Conservation (phyloP, 139 green algal species). For the Chlorella sp. region DNA sequence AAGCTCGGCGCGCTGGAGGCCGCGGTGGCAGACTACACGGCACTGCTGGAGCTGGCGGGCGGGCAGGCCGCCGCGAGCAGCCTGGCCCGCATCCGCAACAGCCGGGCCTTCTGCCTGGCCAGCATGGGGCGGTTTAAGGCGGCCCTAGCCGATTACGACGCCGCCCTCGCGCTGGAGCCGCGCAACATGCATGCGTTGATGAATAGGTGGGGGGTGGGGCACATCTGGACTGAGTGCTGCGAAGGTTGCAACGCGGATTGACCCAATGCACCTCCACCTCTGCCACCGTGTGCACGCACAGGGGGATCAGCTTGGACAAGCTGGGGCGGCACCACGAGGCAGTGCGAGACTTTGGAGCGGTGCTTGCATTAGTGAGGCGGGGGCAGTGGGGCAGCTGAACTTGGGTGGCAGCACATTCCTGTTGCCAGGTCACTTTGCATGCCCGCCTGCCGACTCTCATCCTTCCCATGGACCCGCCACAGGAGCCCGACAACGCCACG, state of each 20-base stretch:
- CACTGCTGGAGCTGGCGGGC: constrained; percentile 46
- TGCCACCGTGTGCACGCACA: constrained; percentile 17
- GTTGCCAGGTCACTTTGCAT: no score
- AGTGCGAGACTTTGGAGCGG: constrained; percentile 65
- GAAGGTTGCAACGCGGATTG: no score
- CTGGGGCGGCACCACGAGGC: constrained; percentile 50
- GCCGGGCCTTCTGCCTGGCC: constrained; percentile 80
- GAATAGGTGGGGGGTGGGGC: no score
- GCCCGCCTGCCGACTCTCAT: no score
- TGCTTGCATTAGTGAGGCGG: no score
- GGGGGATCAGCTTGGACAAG: constrained; percentile 70
- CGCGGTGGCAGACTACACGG: constrained; percentile 70
- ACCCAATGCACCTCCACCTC: no score
- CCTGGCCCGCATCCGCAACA: constrained; percentile 51
- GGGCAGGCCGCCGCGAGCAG: constrained; percentile 30
- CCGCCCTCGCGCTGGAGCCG: constrained; percentile 10
- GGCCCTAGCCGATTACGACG: constrained; percentile 45
- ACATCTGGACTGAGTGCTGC: no score
- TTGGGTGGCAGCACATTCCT: no score
- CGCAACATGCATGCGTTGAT: constrained; percentile 15
- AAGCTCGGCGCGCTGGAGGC: constrained; percentile 67
- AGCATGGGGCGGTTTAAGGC: constrained; percentile 66
- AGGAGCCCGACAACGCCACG: constrained; percentile 61
- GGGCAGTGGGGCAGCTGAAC: no score
- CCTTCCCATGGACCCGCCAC: constrained; percentile 44